phyloP scores from a whole-genome alignment of 2,329 filamentous ascomycete genomes.

The Exophiala dermatitidis region DNA sequence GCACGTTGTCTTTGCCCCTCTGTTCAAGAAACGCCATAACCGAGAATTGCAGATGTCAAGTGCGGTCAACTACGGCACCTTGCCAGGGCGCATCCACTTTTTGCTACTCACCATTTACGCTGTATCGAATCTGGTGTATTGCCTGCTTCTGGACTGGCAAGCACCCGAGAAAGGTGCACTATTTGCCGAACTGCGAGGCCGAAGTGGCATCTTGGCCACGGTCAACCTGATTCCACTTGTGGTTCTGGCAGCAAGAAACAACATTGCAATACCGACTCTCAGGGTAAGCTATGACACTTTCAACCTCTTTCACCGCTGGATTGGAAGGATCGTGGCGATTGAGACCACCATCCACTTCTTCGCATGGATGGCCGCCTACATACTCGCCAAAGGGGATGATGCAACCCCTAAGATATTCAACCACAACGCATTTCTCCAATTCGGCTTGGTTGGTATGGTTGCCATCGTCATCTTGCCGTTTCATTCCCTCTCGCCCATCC shows the following conservation, averaged over 20 bases:
- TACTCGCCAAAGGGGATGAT: slow-evolving; percentile 56
- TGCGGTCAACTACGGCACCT: slow-evolving; percentile 64
- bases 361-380: slow-evolving; percentile 70
- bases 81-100: slow-evolving; percentile 72
- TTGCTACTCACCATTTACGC: slow-evolving; percentile 61
- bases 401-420: slow-evolving; percentile 33
- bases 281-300: slow-evolving; percentile 93
- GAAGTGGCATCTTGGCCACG: slow-evolving; percentile 73
- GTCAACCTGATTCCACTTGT: slow-evolving; percentile 90
- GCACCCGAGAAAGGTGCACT: slow-evolving; percentile 47
- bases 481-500: slow-evolving; percentile 40
- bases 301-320: slow-evolving; percentile 82
- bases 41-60: slow-evolving; percentile 61
- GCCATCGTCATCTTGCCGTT: slow-evolving; percentile 37
- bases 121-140: slow-evolving; percentile 70
- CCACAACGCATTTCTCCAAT: slow-evolving; percentile 38
- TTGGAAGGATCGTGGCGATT: slow-evolving; percentile 66
- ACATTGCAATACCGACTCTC: slow-evolving; percentile 74
- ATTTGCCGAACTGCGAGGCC: slow-evolving; percentile 74
- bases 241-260: slow-evolving; percentile 85
- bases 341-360: slow-evolving; percentile 64
- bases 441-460: slow-evolving; percentile 40
- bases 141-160: slow-evolving; percentile 42
- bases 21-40: slow-evolving; percentile 70
- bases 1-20: slow-evolving; percentile 52